Evolutionary conservation across 2,329 filamentous ascomycete genomes (phyloP), one percentile per base, ranked within the genome.

Genomic region (Rachicladosporium sp.): DNA sequence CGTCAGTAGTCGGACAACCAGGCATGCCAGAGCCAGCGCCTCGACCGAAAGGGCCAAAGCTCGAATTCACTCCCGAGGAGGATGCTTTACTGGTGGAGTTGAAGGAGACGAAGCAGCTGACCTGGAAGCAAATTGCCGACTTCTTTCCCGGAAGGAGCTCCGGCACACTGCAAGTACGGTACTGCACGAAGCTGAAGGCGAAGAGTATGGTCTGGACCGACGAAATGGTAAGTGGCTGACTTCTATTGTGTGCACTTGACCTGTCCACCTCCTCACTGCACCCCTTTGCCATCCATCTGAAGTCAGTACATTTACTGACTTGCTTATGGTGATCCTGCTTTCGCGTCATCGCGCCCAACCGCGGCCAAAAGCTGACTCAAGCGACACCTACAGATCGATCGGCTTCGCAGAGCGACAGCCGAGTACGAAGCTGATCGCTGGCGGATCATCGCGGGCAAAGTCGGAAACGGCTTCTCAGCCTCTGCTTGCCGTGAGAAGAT

Each of bases 51-150:
- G 86, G 85, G 3, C 87, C 87, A 5, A 95, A 94, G 64, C 70
- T 93, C 50, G 94, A 94, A 62, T 95, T 95, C 57, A 94, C 87
- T 1, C 78, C 84, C 7, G 87, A 93, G 60, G 88, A 95, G 57
- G 88, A 95, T 60, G 79, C 83, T 50, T 67, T 93, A 35, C 70
- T 95, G 39, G 80, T 94, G 41, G 84, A 93, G 56, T 68, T 95
- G 46, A 95, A 95, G 61, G 88, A 95, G 63, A 88, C 91, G 55
- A 93, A 91, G 62, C 88, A 85, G 56, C 69, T 95, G 57, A 93
- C 88, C 4, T 95, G 88, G 88, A 94, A 93, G 64, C 88, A 95
- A 68, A 95, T 95, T 55, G 85, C 87, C 41, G 88, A 94, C 56
- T 94, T 94, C 64, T 95, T 95, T 52, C 88, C 88, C 1, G 88